Conservation (phyloP, 2,329 filamentous ascomycete genomes). For the Xylariaceae sp. region DNA sequence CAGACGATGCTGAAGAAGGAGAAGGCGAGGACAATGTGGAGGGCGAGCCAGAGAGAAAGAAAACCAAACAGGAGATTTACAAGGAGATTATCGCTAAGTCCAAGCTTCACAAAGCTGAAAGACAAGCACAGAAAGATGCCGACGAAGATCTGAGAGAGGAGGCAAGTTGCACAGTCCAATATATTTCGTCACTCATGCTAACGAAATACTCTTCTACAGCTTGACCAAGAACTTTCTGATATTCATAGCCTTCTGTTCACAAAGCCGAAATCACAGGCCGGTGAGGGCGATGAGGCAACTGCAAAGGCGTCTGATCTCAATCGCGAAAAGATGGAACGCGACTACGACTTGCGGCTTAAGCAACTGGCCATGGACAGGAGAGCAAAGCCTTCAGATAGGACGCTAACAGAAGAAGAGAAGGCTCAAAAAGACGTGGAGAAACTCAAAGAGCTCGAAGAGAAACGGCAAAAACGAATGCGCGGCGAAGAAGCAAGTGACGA, state of each 20-base stretch:
- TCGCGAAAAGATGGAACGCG: constrained; percentile 67
- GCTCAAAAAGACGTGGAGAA: constrained; percentile 70
- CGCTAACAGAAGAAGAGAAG: constrained; percentile 86
- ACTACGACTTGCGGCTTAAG: constrained; percentile 80
- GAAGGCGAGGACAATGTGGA: constrained; percentile 58
- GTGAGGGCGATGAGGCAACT: constrained; percentile 23
- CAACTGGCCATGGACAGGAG: constrained; percentile 79
- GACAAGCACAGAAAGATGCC: constrained; percentile 86
- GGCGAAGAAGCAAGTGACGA: constrained; percentile 55
- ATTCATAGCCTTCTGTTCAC: constrained; percentile 66
- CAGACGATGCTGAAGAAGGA: constrained; percentile 41
- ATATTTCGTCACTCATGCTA: neutral
- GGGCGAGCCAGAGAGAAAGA: constrained; percentile 75
- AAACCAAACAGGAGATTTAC: constrained; percentile 95
- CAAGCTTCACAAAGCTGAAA: constrained; percentile 89
- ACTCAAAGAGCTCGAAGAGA: constrained; percentile 75
- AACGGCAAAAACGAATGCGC: constrained; percentile 78
- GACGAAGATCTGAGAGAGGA: constrained; percentile 66
- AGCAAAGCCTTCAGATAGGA: constrained; percentile 78
- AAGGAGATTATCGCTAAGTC: constrained; percentile 97
- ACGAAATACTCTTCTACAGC: constrained; percentile 39
- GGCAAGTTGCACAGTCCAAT: constrained; percentile 4
- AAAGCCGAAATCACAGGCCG: constrained; percentile 37
- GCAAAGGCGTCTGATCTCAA: constrained; percentile 49
- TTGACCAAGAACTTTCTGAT: constrained; percentile 77